Base-by-base conservation (phyloP, 1,284 basidiomycete genomes). In the Trichosporon faecale region DNA sequence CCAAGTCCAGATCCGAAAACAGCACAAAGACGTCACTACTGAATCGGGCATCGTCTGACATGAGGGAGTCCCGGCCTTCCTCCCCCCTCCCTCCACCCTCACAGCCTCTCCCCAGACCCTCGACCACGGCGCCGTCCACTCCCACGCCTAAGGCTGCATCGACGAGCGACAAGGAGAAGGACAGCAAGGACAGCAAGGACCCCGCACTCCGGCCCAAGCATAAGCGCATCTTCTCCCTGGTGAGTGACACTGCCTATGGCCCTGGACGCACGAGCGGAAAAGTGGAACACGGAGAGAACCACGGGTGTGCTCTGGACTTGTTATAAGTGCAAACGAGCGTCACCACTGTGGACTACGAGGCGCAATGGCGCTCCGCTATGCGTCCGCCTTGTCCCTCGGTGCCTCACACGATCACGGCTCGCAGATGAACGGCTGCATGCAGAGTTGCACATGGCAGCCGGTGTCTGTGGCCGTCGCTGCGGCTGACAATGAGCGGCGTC, bases 201-300 rank as follows among this genome's bases (percentile, higher is more conserved):
- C 3, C 21, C 2, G 25, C 14, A 2, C 8, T 16, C 18, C 57
- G 57, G 29, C 29, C 57, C 27, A 61, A 61, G 27, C 57, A 61
- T 31, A 61, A 61, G 57, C 57, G 57, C 9, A 61, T 61, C 27
- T 61, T 61, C 57, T 61, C 57, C 16, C 18, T 61, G 57, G 57
- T 61, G 57, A 61, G 57, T 61, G 57, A 18, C 29, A 25, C 25
- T 3, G 6, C 23, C 52, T 9, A 14, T 9, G 18, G 27, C 57
- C 57, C 57, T n/a, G 57, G 57, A 31, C 57, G 57, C 16, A 61
- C 27, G 57, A 33, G 57, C 57, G 25, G 25, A 29, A 61, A 8
- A 25, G 14, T 57, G 27, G 11, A 14, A 55, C 25, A 60, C 18
- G 49, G 40, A 44, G 49, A 52, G 49, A 52, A 52, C 7, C 7